Evolutionary conservation across 2,329 filamentous ascomycete species (phyloP), one percentile per base, ranked within the genome.

Genomic region (Cercospora sesami): DNA sequence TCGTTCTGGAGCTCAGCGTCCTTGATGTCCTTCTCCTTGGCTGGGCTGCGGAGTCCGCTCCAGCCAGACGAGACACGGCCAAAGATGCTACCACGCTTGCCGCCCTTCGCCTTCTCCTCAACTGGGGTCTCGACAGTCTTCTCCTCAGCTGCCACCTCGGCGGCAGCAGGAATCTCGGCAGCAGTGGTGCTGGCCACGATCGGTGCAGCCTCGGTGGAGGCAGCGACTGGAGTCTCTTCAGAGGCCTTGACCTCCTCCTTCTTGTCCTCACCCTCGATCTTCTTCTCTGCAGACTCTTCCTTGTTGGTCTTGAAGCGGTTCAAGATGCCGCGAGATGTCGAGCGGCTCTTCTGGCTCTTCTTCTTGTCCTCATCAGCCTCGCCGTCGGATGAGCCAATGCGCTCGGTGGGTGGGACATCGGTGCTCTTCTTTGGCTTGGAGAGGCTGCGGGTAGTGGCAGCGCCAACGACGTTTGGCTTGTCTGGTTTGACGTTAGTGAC

Each of bases 51-150:
- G 66, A 84, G 77, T 78, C 81, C 81, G 74, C 92, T 91, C 81
- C 86, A 86, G 78, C 92, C 89, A 63, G 73, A 74, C 45, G 69
- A 69, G 64, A 78, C 70, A 77, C 88, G 89, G 75, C 88, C 88
- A 81, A 96, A 96, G 76, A 94, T 90, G 73, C 92, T 95, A 81
- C 89, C 89, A 80, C 93, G 91, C 91, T 96, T 96, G 81, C 87
- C 85, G 59, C 80, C 80, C 88, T 92, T 93, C 74, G 85, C 79
- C 70, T 87, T 86, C 81, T 76, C 77, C 60, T 77, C 74, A 30
- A 63, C 83, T 71, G 83, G 67, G 51, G 75, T 71, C 63, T 75
- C 73, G 74, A 81, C 75, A 68, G 71, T 82, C 64, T 74, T 71
- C 67, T 83, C 75, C 64, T 73, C 71, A 75, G 82, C 75, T 68